These are phyloP conservation scores for Aureobasidium sp. DNA, from an alignment of 2,329 filamentous ascomycete genomes.

Conservation along the genomic window DNA sequence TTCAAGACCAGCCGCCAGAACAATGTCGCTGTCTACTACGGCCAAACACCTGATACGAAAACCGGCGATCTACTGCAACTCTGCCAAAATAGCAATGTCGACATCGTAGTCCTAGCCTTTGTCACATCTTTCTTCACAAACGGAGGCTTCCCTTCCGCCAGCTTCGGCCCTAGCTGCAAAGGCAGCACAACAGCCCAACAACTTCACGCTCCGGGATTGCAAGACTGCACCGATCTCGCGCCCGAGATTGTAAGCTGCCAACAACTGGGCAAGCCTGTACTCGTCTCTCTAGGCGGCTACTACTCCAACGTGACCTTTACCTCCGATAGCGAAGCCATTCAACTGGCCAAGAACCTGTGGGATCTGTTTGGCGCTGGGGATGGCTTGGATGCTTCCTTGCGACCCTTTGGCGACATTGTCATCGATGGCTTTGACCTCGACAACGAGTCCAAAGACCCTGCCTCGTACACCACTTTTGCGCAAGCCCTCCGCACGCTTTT, in stretches of 20 bases:
- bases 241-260: constrained; percentile 32
- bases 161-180: constrained; percentile 31
- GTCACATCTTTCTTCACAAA: constrained; percentile 29
- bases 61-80: constrained; percentile 25
- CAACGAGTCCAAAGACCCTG: constrained; percentile 28
- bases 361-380: constrained; percentile 30
- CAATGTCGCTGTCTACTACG: constrained; percentile 32
- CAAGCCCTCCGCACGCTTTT: constrained; percentile 27
- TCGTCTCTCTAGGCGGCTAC: constrained; percentile 34
- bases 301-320: constrained; percentile 26
- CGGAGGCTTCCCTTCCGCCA: constrained; percentile 27
- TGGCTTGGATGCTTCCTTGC: constrained; percentile 21
- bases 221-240: constrained; percentile 34
- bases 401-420: constrained; percentile 28
- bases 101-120: constrained; percentile 34
- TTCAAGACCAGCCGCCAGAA: constrained; percentile 24
- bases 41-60: constrained; percentile 24
- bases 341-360: constrained; percentile 31
- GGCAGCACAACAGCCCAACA: constrained; percentile 28
- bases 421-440: constrained; percentile 37
- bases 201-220: constrained; percentile 31
- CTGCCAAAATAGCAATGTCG: constrained; percentile 30
- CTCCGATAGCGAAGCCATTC: constrained; percentile 23
- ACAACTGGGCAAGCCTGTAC: constrained; percentile 32
- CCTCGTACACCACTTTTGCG: constrained; percentile 28